These are phyloP conservation scores for Talaromyces funiculosus DNA, from an alignment of 2,329 filamentous ascomycete genomes.

Conservation along the genomic window DNA sequence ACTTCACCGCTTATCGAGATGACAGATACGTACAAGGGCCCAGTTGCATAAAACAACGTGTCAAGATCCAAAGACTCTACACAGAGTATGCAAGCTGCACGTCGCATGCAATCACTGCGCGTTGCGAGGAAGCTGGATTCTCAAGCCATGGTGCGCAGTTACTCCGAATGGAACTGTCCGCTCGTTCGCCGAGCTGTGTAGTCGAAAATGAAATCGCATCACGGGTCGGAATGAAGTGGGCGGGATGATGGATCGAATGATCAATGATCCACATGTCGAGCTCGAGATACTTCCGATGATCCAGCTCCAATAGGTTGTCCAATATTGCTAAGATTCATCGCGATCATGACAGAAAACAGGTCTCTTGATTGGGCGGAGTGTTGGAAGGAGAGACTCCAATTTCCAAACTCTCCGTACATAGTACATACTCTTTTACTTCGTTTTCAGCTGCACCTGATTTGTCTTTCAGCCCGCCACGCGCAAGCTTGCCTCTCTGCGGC, in stretches of 20 bases:
- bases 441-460: neutral
- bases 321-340: neutral
- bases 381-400: neutral
- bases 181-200: neutral
- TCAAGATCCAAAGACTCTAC: neutral
- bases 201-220: neutral
- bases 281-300: neutral
- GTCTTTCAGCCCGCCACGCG: conserved; percentile 9
- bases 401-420: neutral
- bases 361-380: neutral
- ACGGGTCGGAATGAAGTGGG: neutral
- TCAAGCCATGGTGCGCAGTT: neutral
- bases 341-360: neutral
- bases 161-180: neutral
- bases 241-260: neutral
- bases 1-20: conserved; percentile 8
- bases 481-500: neutral
- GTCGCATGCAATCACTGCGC: neutral
- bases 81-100: neutral
- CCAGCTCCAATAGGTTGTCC: neutral
- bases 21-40: conserved; percentile 3
- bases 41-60: conserved; percentile 2
- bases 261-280: neutral
- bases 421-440: neutral
- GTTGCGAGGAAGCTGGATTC: neutral